Percentiles rank a stretch among this genome's conserved stretches.
Conservation (phyloP, 2,329 filamentous ascomycete species). For the Pseudogymnoascus sp. region DNA sequence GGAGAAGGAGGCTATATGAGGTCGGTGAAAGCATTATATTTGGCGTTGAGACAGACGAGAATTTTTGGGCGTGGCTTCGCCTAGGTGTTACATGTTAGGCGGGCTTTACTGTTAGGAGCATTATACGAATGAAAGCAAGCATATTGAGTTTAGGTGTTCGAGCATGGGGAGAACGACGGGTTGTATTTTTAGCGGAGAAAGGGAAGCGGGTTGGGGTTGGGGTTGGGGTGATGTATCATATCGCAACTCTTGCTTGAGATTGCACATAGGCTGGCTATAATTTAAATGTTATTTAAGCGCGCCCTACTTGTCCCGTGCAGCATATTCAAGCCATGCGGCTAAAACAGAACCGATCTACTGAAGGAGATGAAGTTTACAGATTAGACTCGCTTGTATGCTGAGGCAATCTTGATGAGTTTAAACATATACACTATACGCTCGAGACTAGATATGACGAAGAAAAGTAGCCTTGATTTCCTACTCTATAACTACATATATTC, state of each 20-base stretch:
- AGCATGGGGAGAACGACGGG: not conserved
- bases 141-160: not conserved
- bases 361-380: not conserved
- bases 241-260: not conserved
- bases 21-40: not conserved
- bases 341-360: not conserved
- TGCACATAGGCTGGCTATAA: constrained; percentile 2
- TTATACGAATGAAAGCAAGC: not conserved
- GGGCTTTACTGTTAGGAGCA: not conserved
- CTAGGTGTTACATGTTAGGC: not conserved
- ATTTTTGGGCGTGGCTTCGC: not conserved
- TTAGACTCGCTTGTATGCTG: not conserved
- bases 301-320: not conserved
- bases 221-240: not conserved
- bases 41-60: not conserved
- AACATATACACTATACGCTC: not conserved
- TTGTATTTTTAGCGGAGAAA: constrained; percentile 1
- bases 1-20: not conserved
- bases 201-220: not conserved
- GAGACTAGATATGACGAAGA: not conserved
- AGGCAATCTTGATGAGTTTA: not conserved
- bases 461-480: not conserved
- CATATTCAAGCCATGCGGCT: not conserved
- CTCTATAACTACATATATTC: not conserved
- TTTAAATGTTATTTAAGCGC: not conserved